phyloP scores from a whole-genome alignment of 2,329 filamentous ascomycete genomes.

The Penicillium sp. region DNA sequence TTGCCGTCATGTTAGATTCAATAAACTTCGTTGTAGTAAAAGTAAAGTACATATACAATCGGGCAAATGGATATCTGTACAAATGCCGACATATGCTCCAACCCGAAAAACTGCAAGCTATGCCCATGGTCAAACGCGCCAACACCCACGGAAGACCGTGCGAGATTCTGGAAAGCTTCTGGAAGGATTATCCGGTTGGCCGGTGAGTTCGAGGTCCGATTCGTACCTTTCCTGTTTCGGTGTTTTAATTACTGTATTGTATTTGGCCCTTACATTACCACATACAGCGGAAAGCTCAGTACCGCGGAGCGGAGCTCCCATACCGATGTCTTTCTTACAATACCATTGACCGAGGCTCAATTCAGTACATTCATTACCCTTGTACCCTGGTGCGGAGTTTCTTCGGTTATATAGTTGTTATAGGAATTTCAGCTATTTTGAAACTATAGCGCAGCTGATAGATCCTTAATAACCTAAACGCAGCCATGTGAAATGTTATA shows the following conservation, averaged over 20 bases:
- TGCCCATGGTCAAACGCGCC: conserved; percentile 18
- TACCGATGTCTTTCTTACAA: neutral
- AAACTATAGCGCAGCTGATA: neutral
- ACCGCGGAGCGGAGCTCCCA: conserved; percentile 3
- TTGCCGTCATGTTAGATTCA: neutral
- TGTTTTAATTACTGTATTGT: conserved; percentile 3
- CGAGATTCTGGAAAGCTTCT: conserved; percentile 24
- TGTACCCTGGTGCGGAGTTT: neutral
- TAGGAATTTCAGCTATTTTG: neutral
- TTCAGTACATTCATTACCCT: neutral
- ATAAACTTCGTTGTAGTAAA: neutral
- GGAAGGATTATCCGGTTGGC: conserved; percentile 24
- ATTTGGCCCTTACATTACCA: neutral
- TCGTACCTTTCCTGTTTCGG: conserved; percentile 6
- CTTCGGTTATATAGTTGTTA: neutral
- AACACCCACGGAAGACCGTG: conserved; percentile 8
- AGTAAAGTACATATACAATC: neutral
- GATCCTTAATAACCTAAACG: neutral
- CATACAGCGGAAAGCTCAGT: conserved; percentile 1
- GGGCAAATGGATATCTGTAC: neutral
- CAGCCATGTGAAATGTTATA: neutral
- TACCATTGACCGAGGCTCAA: conserved; percentile 1
- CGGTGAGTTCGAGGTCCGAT: conserved; percentile 6
- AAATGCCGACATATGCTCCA: conserved; percentile 9
- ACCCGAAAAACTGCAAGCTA: conserved; percentile 7